Evolutionary conservation across 441 rosid species (phyloP).

Genomic region (Pelargonium citronellum): DNA sequence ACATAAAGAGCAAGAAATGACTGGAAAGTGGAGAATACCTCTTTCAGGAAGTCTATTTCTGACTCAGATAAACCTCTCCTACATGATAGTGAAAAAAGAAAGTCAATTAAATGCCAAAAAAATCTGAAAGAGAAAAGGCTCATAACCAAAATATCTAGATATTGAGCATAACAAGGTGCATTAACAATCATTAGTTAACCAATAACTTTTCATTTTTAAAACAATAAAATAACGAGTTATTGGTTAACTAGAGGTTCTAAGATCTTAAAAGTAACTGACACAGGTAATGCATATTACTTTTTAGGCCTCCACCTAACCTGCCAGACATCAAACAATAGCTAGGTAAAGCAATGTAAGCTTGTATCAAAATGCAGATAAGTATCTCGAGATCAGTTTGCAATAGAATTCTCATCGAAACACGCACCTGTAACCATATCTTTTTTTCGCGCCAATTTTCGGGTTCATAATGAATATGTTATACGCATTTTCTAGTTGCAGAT

Average conservation of each 20-base stretch:
- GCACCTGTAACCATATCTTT: slow-evolving; percentile 86
- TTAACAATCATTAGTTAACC: background rate
- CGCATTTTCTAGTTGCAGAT: slow-evolving; percentile 79
- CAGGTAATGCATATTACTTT: slow-evolving; percentile 1
- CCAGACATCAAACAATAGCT: slow-evolving; percentile 1
- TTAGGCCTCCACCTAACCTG: background rate
- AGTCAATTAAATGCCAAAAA: slow-evolving; percentile 1
- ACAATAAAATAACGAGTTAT: background rate
- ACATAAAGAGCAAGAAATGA: slow-evolving; percentile 11
- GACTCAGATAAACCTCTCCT: slow-evolving; percentile 93
- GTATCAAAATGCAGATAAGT: background rate
- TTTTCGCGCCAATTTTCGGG: slow-evolving; percentile 47
- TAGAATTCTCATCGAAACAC: slow-evolving; percentile 17
- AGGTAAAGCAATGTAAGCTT: background rate
- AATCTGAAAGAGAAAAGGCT: slow-evolving; percentile 8
- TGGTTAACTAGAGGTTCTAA: background rate
- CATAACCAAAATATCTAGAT: slow-evolving; percentile 12
- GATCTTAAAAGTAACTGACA: background rate
- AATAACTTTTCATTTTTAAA: background rate
- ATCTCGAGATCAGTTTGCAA: slow-evolving; percentile 3
- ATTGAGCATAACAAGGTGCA: background rate
- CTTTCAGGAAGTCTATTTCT: slow-evolving; percentile 72
- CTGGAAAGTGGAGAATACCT: slow-evolving; percentile 38
- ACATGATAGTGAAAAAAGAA: slow-evolving; percentile 31
- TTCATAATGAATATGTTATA: slow-evolving; percentile 86